Evolutionary conservation across 805 yeast genomes (phyloP), one percentile per base, ranked within the genome.

Genomic region (Saccharomycopsis fermentans): DNA sequence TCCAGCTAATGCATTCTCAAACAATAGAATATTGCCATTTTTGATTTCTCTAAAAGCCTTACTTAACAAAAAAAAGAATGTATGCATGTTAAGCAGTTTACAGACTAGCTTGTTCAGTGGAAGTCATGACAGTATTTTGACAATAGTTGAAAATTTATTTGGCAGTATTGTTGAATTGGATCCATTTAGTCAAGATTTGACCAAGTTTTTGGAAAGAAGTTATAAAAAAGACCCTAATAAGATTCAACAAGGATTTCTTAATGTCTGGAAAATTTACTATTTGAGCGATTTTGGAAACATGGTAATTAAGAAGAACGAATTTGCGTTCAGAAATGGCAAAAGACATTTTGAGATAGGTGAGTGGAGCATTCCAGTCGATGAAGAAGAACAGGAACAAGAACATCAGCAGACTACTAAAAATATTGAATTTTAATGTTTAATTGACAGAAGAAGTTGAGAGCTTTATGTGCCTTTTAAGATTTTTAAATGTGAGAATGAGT

Each of bases 341-440:
- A 82, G 83, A 69, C 83, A 80, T 65, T 90, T 92, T 68, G 96
- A 88, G 66, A 85, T 94, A 56, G 92, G 88, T 64, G 89, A 84
- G 66, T 94, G 97, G 96, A 89, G 96, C n/a, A 94, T 94, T 55
- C 98, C 99, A 0, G 96, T 92, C 1, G 97, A 90, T 59, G 95
- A 86, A 59, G 87, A 77, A n/a, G 85, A 77, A 16, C 79, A 73
- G 4, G 62, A 54, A 14, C 54, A 57, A 29, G 37, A 54, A 21
- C 32, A 47, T 9, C 53, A 52, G 5, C 43, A 27, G 6, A 56
- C 55, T 32, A 55, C 60, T 14, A 51, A 54, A 36, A 54, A 53
- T 43, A 56, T 58, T 40, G 61, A 58, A 12, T 58, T 59, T 59
- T 59, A 53, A 17, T 40, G 2, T 9, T 32, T 32, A 32, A 32